Evolutionary conservation across 176 grass and related monocot species (phyloP).

Genomic region (Chloris gayana): DNA sequence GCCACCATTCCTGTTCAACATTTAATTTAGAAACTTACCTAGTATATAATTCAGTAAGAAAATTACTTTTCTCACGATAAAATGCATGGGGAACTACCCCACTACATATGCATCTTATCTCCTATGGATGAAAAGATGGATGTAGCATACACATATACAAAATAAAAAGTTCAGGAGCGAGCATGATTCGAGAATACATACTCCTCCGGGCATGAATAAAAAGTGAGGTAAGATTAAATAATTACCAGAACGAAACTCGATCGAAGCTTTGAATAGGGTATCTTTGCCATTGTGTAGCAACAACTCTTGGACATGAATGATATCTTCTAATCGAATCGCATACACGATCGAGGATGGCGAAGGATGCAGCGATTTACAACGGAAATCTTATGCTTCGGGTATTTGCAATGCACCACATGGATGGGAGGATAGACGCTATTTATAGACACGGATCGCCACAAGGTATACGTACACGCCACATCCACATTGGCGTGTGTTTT

Average conservation of each 20-base stretch:
- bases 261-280: background rate
- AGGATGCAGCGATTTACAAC: background rate
- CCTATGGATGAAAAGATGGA: background rate
- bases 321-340: background rate
- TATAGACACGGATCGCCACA: background rate
- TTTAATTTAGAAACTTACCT: no score
- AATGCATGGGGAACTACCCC: no score
- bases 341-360: background rate
- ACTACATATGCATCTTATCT: no score
- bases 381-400: background rate
- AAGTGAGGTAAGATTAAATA: background rate
- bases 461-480: background rate
- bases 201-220: background rate
- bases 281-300: background rate
- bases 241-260: background rate
- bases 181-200: background rate
- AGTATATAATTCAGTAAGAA: no score
- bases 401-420: background rate
- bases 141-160: background rate
- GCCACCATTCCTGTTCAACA: no score
- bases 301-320: background rate
- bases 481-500: background rate
- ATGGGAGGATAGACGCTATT: background rate
- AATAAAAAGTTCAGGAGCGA: background rate
- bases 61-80: no score